A percentile compares a stretch with the other conserved stretches of the same genome.
Conservation (phyloP, 768 basidiomycete genomes). For the Coprinopsis marcescibilis region DNA sequence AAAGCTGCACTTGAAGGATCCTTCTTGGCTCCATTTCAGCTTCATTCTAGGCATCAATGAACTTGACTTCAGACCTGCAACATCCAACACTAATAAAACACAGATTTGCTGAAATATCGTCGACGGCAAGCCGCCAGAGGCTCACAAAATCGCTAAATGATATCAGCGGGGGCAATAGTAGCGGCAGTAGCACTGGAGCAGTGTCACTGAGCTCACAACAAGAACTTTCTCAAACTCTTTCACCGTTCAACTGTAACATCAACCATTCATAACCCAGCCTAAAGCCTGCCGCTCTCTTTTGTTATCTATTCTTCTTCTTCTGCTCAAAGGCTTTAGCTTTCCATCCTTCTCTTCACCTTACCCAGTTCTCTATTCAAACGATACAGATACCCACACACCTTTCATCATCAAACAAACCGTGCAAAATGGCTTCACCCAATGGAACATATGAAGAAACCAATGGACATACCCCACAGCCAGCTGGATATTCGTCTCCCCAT, state of each 20-base stretch:
- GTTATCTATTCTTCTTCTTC: background rate
- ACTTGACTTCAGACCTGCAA: too few species aligned
- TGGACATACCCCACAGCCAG: background rate
- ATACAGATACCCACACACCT: background rate
- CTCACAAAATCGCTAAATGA: too few species aligned
- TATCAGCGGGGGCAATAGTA: background rate
- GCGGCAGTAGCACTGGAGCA: background rate
- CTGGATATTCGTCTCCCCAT: conserved; percentile 5
- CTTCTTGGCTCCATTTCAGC: too few species aligned
- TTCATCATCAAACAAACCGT: background rate
- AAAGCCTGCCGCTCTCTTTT: conserved; percentile 1
- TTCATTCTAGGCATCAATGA: too few species aligned
- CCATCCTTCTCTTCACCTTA: background rate
- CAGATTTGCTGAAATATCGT: too few species aligned
- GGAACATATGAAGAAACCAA: conserved; percentile 1
- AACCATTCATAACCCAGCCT: conserved; percentile 12
- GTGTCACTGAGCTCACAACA: background rate
- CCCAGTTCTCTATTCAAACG: background rate
- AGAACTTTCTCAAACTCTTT: conserved; percentile 8
- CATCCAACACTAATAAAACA: too few species aligned
- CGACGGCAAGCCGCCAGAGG: too few species aligned
- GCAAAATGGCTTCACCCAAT: conserved; percentile 1
- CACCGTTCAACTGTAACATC: conserved; percentile 7
- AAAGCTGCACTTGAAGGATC: too few species aligned
- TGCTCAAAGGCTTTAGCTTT: background rate